Conservation (phyloP, 805 yeast genomes). For the Kodamaea neixiangensis region DNA sequence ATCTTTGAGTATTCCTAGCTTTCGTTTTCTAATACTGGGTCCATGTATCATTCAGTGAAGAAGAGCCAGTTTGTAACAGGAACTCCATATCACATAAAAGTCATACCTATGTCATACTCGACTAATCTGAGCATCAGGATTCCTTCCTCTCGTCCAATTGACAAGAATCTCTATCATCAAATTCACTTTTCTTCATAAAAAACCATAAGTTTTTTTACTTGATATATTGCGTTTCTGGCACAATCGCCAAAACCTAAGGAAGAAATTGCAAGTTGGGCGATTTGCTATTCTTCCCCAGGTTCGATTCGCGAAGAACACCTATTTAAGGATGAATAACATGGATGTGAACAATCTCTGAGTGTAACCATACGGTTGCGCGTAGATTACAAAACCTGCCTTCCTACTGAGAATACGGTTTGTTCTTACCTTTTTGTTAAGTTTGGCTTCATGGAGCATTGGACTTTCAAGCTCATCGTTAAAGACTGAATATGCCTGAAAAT, state of each 20-base stretch:
- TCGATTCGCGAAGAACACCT: constrained; percentile 22
- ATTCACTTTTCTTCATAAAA: too few species aligned
- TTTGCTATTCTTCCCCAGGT: constrained; percentile 16
- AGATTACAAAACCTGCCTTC: constrained; percentile 53
- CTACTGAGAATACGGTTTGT: constrained; percentile 40
- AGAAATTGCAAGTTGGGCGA: constrained; percentile 8
- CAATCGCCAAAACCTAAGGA: constrained; percentile 12
- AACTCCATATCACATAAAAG: too few species aligned
- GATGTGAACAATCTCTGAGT: constrained; percentile 56
- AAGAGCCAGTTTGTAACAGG: too few species aligned
- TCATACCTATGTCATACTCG: too few species aligned
- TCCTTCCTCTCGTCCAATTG: too few species aligned
- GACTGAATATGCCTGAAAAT: too few species aligned
- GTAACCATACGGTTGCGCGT: constrained; percentile 38
- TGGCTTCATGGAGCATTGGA: neutral
- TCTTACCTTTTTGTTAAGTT: constrained; percentile 3
- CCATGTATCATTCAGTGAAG: too few species aligned
- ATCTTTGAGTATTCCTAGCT: too few species aligned
- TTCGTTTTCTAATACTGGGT: too few species aligned
- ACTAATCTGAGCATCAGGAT: too few species aligned
- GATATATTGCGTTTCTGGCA: constrained; percentile 20
- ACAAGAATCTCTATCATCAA: too few species aligned
- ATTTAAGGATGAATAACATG: constrained; percentile 45
- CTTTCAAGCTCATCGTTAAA: too few species aligned
- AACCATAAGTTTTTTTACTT: neutral